phyloP scores from a whole-genome alignment of 148 eudicot species.

The Oxyria digyna region DNA sequence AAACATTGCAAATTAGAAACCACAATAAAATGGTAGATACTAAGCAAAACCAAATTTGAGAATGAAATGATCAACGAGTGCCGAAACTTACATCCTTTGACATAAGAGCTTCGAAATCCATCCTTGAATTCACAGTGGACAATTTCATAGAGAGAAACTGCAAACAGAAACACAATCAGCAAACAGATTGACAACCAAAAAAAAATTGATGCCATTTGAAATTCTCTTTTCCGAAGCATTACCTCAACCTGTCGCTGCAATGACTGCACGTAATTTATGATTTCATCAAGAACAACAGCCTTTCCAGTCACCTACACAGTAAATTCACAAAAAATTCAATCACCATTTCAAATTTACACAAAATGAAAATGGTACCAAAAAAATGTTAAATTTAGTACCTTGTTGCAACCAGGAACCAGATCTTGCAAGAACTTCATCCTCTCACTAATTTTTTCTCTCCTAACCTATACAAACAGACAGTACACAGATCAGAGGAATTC shows the following conservation, averaged over 20 bases:
- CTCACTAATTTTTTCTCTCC: constrained; percentile 86
- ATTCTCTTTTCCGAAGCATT: constrained; percentile 3
- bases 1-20: background rate
- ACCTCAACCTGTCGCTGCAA: constrained; percentile 94
- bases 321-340: constrained; percentile 1
- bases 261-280: constrained; percentile 91
- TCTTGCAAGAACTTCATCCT: constrained; percentile 42
- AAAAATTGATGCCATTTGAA: background rate
- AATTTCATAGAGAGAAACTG: constrained; percentile 89
- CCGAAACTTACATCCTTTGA: constrained; percentile 67
- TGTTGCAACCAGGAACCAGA: constrained; percentile 88
- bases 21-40: background rate
- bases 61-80: background rate
- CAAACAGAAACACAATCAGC: background rate
- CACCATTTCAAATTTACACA: background rate
- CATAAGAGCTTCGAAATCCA: constrained; percentile 61
- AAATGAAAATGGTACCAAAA: constrained; percentile 1
- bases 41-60: background rate
- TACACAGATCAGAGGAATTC: background rate
- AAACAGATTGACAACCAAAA: background rate
- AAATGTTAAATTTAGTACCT: constrained; percentile 32
- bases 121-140: constrained; percentile 60
- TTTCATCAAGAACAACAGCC: constrained; percentile 90
- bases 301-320: constrained; percentile 65
- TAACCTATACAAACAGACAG: constrained; percentile 31